Percentiles rank a stretch among this genome's conserved stretches.
phyloP scores from a whole-genome alignment of 2,329 filamentous ascomycete species.

The Clonostachys rosea region DNA sequence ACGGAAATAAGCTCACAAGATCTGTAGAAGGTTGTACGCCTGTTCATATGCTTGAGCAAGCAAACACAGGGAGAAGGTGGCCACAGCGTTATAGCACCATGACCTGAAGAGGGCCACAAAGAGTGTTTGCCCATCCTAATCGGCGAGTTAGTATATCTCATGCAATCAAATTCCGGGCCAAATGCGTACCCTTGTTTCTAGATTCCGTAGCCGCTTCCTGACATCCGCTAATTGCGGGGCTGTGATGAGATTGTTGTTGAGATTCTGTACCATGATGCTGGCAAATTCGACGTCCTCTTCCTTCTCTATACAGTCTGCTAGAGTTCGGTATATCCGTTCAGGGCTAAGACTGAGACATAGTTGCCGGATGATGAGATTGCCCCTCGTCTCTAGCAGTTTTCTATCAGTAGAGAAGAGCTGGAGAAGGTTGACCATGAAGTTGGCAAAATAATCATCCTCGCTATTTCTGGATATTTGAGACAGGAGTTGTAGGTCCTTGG shows the following conservation, averaged over 20 bases:
- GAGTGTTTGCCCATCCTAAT: conserved; percentile 84
- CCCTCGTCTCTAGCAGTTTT: conserved; percentile 82
- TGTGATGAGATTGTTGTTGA: conserved; percentile 98
- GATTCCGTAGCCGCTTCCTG: conserved; percentile 81
- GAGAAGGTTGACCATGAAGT: conserved; percentile 95
- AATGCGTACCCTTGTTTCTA: conserved; percentile 71
- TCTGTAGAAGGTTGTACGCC: conserved; percentile 90
- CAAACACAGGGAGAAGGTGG: conserved; percentile 92
- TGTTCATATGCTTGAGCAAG: conserved; percentile 97
- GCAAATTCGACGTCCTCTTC: conserved; percentile 98
- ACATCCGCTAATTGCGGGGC: conserved; percentile 90
- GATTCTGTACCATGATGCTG: conserved; percentile 98
- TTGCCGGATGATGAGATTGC: conserved; percentile 94
- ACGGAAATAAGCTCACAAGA: conserved; percentile 61
- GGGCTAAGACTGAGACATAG: conserved; percentile 89
- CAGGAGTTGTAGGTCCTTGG: conserved; percentile 84
- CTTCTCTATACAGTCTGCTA: conserved; percentile 95
- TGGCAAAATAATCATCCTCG: conserved; percentile 95
- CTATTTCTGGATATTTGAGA: conserved; percentile 96
- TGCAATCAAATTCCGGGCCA: background rate
- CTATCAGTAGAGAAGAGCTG: conserved; percentile 95
- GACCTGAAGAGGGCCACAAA: conserved; percentile 93
- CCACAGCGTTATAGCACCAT: conserved; percentile 98
- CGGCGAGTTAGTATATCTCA: conserved; percentile 1
- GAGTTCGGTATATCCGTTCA: conserved; percentile 89